Conservation (phyloP, 2,329 filamentous ascomycete species). For the Coniochaeta prunicola region DNA sequence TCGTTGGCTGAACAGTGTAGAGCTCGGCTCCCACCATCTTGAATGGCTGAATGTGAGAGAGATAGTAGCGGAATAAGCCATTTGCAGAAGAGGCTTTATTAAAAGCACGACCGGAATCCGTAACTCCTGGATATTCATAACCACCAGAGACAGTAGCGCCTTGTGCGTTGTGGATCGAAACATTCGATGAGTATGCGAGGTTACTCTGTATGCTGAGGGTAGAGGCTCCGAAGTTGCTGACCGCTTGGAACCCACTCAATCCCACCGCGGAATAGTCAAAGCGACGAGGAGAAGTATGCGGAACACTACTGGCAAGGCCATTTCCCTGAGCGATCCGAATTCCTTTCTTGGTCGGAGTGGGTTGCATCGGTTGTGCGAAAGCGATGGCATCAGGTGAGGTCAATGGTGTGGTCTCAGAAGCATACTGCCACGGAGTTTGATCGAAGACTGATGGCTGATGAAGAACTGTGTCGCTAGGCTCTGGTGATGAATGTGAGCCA, state of each 20-base stretch:
- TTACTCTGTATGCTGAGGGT: neutral
- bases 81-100: neutral
- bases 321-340: neutral
- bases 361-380: neutral
- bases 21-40: neutral
- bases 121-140: neutral
- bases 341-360: neutral
- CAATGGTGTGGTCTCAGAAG: neutral
- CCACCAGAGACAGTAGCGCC: neutral
- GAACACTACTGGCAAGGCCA: neutral
- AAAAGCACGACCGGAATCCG: too few species aligned
- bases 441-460: neutral
- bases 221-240: neutral
- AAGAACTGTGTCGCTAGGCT: neutral
- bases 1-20: neutral
- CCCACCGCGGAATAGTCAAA: neutral
- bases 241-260: neutral
- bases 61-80: neutral
- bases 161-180: neutral
- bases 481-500: neutral
- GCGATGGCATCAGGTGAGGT: neutral
- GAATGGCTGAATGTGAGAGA: neutral
- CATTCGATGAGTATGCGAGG: neutral
- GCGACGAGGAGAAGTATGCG: neutral
- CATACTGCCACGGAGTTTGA: neutral